These are phyloP conservation scores for Claviceps maximensis DNA, from an alignment of 2,329 filamentous ascomycete species.

Conservation along the genomic window DNA sequence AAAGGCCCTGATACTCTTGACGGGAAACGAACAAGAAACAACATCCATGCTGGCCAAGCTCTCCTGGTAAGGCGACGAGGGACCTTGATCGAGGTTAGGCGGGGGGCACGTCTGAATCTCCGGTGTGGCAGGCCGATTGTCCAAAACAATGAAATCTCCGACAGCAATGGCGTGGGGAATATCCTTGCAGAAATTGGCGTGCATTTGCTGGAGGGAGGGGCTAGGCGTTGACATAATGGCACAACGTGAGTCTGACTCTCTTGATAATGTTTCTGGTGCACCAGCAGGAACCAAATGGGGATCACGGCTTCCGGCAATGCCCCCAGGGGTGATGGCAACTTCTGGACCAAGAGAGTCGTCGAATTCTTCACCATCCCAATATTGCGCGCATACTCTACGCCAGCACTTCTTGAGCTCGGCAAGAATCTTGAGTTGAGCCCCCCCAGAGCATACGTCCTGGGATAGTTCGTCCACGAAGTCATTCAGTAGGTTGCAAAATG, in stretches of 20 bases:
- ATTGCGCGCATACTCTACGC: conserved; percentile 77
- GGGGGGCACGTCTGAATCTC: conserved; percentile 21
- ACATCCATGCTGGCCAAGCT: conserved; percentile 48
- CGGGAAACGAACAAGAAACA: conserved; percentile 50
- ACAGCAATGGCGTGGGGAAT: conserved; percentile 33
- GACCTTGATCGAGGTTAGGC: conserved; percentile 10
- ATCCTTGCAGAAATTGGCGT: conserved; percentile 29
- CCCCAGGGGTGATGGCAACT: conserved; percentile 61
- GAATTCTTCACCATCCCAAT: conserved; percentile 69
- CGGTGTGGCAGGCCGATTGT: conserved; percentile 34
- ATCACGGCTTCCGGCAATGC: conserved; percentile 49
- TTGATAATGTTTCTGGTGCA: conserved; percentile 34
- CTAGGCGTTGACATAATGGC: conserved; percentile 18
- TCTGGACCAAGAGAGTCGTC: conserved; percentile 48
- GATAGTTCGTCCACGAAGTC: conserved; percentile 44
- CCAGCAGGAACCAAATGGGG: conserved; percentile 38
- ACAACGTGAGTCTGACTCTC: conserved; percentile 31
- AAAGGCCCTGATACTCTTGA: conserved; percentile 30
- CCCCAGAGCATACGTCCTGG: conserved; percentile 28
- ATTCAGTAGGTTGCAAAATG: conserved; percentile 76
- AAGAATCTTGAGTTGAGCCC: conserved; percentile 66
- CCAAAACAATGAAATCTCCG: conserved; percentile 30
- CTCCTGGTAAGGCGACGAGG: conserved; percentile 30
- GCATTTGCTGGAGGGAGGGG: background rate
- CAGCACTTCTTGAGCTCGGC: conserved; percentile 95